Evolutionary conservation across 176 grass and related monocot genomes (phyloP).

Genomic region (Carex scoparia): DNA sequence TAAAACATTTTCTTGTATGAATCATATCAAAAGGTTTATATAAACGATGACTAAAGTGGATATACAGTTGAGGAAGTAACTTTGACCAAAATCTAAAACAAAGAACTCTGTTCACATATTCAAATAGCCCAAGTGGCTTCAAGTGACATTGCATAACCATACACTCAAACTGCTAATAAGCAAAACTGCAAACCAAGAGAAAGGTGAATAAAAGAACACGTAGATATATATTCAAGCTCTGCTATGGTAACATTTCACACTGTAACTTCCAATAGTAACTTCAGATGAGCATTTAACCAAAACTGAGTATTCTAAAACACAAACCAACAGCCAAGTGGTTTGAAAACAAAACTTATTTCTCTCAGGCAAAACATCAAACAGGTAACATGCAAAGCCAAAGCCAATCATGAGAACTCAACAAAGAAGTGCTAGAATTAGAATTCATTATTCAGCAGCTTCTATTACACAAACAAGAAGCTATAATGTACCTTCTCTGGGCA

Average conservation of each 20-base stretch:
- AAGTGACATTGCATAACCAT: not conserved
- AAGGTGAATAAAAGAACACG: not conserved
- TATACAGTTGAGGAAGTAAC: not conserved
- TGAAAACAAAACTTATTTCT: not conserved
- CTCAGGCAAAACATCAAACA: constrained; percentile 16
- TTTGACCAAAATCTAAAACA: not conserved
- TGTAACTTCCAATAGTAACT: not conserved
- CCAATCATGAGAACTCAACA: not conserved
- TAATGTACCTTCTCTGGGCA: constrained; percentile 16
- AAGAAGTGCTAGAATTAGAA: not conserved
- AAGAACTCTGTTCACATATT: not conserved
- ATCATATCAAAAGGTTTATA: not conserved
- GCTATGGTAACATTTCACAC: not conserved
- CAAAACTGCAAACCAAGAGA: not conserved
- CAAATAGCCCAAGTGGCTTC: not conserved
- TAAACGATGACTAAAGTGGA: not conserved
- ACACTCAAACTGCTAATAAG: not conserved
- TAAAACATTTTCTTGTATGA: not conserved
- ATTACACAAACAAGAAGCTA: not conserved
- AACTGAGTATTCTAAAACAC: not conserved
- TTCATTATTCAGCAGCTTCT: not conserved
- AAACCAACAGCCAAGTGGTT: not conserved
- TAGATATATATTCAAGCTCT: not conserved
- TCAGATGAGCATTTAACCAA: not conserved
- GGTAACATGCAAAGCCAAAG: not conserved